A percentile compares a stretch with the other conserved stretches of the same genome.
Evolutionary conservation across 2,329 filamentous ascomycete species (phyloP).

Genomic region (Dryadomyces sulphureus): DNA sequence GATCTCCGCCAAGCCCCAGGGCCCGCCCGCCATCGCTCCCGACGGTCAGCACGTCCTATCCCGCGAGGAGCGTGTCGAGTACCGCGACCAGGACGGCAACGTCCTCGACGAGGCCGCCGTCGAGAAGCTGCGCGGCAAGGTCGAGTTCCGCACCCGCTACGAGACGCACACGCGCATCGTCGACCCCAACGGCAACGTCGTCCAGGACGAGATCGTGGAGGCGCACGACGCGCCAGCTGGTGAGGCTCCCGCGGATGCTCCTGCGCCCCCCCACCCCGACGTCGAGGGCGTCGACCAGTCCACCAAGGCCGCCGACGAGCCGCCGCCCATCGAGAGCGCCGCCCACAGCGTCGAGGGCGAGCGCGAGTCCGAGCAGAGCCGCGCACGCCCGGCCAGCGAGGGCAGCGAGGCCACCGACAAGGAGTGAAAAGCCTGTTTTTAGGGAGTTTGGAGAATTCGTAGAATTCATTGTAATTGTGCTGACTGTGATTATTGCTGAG

Average conservation of each 20-base stretch:
- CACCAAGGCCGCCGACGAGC: constrained; percentile 26
- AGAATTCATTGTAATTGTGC: too few relatives aligned
- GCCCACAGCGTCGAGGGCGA: constrained; percentile 43
- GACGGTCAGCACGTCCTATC: constrained; percentile 21
- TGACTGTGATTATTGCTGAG: too few relatives aligned
- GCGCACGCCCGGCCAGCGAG: constrained; percentile 49
- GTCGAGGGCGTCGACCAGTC: constrained; percentile 46
- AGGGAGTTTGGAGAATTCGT: too few relatives aligned
- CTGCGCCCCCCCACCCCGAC: constrained; percentile 43
- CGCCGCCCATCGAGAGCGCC: constrained; percentile 23
- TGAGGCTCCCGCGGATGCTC: not conserved
- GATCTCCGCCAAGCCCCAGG: not conserved
- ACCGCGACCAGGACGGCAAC: constrained; percentile 88
- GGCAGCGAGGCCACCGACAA: constrained; percentile 34
- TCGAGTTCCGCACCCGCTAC: constrained; percentile 89
- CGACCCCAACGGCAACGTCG: constrained; percentile 67
- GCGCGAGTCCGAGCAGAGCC: constrained; percentile 37
- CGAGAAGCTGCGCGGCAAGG: constrained; percentile 72
- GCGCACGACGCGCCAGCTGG: not conserved
- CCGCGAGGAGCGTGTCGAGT: constrained; percentile 75
- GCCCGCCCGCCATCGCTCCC: constrained; percentile 20
- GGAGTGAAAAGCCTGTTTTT: too few relatives aligned
- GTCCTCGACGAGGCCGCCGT: constrained; percentile 74
- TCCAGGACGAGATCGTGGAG: constrained; percentile 22
- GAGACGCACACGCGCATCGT: constrained; percentile 84